Evolutionary conservation across 805 yeast genomes (phyloP).

Genomic region (Yueomyces sp.): DNA sequence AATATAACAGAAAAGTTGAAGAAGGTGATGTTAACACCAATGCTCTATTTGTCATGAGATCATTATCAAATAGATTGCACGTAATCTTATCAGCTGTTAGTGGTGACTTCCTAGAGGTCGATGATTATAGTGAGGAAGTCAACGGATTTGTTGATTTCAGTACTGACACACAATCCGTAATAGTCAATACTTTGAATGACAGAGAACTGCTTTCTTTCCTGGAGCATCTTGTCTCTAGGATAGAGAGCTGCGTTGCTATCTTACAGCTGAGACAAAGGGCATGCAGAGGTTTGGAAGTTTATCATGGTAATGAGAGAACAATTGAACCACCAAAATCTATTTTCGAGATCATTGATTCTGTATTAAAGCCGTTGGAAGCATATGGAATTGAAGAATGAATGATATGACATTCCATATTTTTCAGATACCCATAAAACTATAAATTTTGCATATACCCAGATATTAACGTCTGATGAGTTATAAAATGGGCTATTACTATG

Average conservation of each 20-base stretch:
- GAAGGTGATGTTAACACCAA: conserved; percentile 23
- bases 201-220: conserved; percentile 40
- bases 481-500: too few species aligned
- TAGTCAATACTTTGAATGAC: conserved; percentile 15
- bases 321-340: conserved; percentile 3
- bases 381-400: too few species aligned
- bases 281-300: conserved; percentile 9
- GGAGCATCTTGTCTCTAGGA: conserved; percentile 54
- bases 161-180: conserved; percentile 10
- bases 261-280: conserved; percentile 30
- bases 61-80: conserved; percentile 45
- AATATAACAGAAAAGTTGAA: conserved; percentile 23
- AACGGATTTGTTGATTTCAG: conserved; percentile 10
- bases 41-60: conserved; percentile 37
- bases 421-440: too few species aligned
- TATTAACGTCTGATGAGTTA: too few species aligned
- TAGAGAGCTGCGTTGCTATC: conserved; percentile 44
- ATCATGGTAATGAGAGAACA: conserved; percentile 5
- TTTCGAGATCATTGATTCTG: not conserved
- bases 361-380: too few species aligned
- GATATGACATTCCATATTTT: too few species aligned
- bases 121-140: not conserved
- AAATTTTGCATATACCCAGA: too few species aligned
- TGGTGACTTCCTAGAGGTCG: conserved; percentile 25
- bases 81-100: conserved; percentile 37